phyloP scores from a whole-genome alignment of 1,284 basidiomycete species.

The Ustilago bromivora region DNA sequence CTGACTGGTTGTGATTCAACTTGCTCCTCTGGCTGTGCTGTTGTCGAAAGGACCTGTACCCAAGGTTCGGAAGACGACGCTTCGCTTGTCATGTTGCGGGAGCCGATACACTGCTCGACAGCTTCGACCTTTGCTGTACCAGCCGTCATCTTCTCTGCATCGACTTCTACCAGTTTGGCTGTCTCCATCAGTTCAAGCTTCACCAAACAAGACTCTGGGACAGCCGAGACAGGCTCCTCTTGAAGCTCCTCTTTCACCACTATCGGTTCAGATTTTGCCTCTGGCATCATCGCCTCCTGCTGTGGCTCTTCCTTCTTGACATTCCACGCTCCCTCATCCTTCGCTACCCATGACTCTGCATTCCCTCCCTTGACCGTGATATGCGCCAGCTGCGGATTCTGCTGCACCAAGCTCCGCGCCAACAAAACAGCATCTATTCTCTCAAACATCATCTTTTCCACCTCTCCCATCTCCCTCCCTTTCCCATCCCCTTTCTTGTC shows the following conservation, averaged over 20 bases:
- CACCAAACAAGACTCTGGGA: not conserved
- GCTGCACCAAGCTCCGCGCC: constrained; percentile 26
- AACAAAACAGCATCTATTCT: constrained; percentile 26
- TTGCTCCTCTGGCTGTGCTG: not conserved
- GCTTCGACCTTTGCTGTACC: no score
- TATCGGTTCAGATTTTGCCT: not conserved
- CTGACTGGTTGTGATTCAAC: not conserved
- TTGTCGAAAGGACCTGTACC: not conserved
- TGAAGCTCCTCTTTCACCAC: not conserved
- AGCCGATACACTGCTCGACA: no score
- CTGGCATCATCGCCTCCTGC: not conserved
- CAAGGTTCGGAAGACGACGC: not conserved
- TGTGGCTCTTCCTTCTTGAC: constrained; percentile 4
- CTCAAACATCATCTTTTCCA: constrained; percentile 20
- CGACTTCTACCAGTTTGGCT: not conserved
- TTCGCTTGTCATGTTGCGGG: not conserved
- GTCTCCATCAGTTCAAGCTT: not conserved
- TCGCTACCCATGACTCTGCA: not conserved
- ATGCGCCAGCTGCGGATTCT: constrained; percentile 15
- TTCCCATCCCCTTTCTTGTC: not conserved
- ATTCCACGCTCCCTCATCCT: not conserved
- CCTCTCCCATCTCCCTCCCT: constrained; percentile 19
- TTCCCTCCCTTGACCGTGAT: not conserved
- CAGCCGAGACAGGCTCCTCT: not conserved
- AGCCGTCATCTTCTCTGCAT: not conserved